Evolutionary conservation across 495 filamentous ascomycete genomes (phyloP), one percentile per base, ranked within the genome.

Genomic region (Penicillium macrosclerotiorum): DNA sequence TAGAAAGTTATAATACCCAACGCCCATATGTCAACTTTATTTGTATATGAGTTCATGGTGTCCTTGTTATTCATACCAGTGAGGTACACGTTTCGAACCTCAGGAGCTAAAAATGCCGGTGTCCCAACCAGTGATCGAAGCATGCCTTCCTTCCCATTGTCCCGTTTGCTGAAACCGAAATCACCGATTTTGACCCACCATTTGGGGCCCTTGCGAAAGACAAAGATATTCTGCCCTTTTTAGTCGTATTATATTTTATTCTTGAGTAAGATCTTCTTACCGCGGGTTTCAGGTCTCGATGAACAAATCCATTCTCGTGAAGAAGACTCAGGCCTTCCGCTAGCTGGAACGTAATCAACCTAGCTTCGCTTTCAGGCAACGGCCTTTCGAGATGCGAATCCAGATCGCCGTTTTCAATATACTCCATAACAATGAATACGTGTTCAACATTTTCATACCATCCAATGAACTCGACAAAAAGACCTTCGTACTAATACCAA

Each of bases 261-360:
- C 14, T 35, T 5, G 2, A 14, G 5, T 26, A 14, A 40, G 14
- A 11, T 17, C 3, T 29, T 3, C 8, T 43, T 62, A 71, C 72
- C 37, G 59, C 58, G 16, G 76, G 75, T 45, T 79, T 79, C 1
- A 77, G 36, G 56, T 78, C 74, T 19, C 75, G 48, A 54, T 79
- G 74, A 17, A 57, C 60, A 51, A 69, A 78, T 0, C 53, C 54
- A 27, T 72, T 63, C 8, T 59, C 37, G 43, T 78, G 76, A 60
- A 79, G 73, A 13, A 61, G 54, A 1, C 47, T 22, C 3, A 78
- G 50, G 1, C 66, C 74, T 42, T 72, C 63, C 1, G 74, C 43
- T 9, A 78, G 20, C 40, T 79, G 75, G 0, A 45, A 48, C 3
- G 61, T 47, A 29, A 78, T 72, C 1, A 56, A 40, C 33, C 63